These are phyloP conservation scores for Chaetomium olivaceum DNA, from an alignment of 2,329 filamentous ascomycete genomes.

Conservation along the genomic window DNA sequence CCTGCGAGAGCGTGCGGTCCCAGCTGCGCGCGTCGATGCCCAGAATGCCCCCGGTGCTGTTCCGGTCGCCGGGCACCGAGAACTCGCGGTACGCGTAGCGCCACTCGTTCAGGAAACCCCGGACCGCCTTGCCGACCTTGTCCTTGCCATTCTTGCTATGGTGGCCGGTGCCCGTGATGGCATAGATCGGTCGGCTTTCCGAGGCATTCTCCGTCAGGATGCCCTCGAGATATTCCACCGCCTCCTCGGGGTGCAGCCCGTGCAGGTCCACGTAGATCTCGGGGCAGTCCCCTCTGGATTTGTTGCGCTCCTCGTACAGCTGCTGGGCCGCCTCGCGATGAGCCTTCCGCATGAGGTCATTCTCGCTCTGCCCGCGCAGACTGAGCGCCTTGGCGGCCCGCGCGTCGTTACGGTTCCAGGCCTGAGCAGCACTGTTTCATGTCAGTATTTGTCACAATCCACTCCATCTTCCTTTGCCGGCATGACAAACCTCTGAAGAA, in stretches of 20 bases:
- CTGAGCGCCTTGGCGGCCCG: slow-evolving; percentile 93
- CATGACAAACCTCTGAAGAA: slow-evolving; percentile 76
- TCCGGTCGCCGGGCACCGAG: slow-evolving; percentile 88
- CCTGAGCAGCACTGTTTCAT: slow-evolving; percentile 76
- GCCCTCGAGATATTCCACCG: slow-evolving; percentile 87
- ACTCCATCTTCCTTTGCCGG: too few species aligned
- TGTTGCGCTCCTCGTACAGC: slow-evolving; percentile 92
- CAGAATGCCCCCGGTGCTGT: slow-evolving; percentile 74
- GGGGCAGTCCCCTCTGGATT: slow-evolving; percentile 55
- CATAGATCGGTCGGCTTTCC: slow-evolving; percentile 78
- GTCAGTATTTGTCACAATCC: slow-evolving; percentile 14
- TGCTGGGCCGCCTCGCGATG: slow-evolving; percentile 90
- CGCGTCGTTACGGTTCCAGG: slow-evolving; percentile 97
- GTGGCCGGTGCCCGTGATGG: slow-evolving; percentile 94
- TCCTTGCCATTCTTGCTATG: slow-evolving; percentile 99
- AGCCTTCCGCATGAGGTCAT: slow-evolving; percentile 94
- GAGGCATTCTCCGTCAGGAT: slow-evolving; percentile 80
- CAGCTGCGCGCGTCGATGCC: slow-evolving; percentile 68
- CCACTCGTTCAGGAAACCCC: slow-evolving; percentile 91
- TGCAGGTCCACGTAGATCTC: slow-evolving; percentile 96
- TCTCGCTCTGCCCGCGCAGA: slow-evolving; percentile 92
- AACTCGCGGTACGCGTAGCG: slow-evolving; percentile 95
- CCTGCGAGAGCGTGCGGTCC: slow-evolving; percentile 60
- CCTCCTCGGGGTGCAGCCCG: slow-evolving; percentile 97
- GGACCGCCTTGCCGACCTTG: slow-evolving; percentile 93